Evolutionary conservation across 2,329 filamentous ascomycete genomes (phyloP), one percentile per base, ranked within the genome.

Genomic region (Penicillium sp.): DNA sequence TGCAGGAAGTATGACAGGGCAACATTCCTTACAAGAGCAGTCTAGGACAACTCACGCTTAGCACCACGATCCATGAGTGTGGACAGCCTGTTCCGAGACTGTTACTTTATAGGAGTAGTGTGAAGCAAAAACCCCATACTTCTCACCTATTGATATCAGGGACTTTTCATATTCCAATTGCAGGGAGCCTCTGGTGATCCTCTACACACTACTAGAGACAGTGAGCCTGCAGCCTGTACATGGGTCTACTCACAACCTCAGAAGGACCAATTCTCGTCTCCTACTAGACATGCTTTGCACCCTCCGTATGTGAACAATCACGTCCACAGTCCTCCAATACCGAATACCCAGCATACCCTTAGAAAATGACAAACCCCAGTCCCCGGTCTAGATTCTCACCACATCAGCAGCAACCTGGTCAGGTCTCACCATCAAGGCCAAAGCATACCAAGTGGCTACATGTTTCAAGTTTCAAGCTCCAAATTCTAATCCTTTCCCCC

Each of bases 341-440:
- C 48, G 35, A 22, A 11, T 14, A 26, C 43, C 5, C 45, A 30
- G 16, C 45, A n/a, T 7, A 11, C 16, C 10, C 22, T 6, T 6
- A 6, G 19, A n/a, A 38, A 13, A 4, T 22, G 25, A 45, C 4
- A 14, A 4, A 16, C 5, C 33, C 42, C n/a, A 6, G 16, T 2
- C 19, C 19, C 48, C 22, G 49, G 56, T 58, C 56, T 58, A 58
- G 56, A 58, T 48, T 22, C 42, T 40, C 30, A 51, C 30, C 28
- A 33, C 28, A n/a, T 11, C 30, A 28, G n/a, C 42, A 40, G 14
- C 30, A 33, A 11, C 30, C 30, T 11, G 30, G 8, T 33, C 35
- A 22, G 16, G n/a, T 5, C 49, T 22, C 49, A 42, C 48, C 26
- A 25, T 16, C 16, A 43, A 28, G 14, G 13, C 26, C 2, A 19